Percentiles rank a stretch among this genome's conserved stretches.
phyloP scores from a whole-genome alignment of 2,329 filamentous ascomycete genomes.

The Calonectria pauciramosa region DNA sequence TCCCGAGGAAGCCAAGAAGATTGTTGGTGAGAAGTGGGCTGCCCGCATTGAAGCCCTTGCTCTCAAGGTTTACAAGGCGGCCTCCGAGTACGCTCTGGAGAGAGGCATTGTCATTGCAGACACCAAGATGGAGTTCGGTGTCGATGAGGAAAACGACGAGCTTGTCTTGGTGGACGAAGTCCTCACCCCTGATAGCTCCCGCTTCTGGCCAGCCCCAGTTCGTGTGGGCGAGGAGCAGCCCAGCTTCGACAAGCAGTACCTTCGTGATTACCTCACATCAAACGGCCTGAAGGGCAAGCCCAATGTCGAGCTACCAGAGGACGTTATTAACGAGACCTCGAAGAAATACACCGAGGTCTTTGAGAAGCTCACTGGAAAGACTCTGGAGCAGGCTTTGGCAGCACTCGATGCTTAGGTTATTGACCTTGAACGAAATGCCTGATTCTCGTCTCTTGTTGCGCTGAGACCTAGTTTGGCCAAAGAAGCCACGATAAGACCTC shows the following conservation, averaged over 20 bases:
- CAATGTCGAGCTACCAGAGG: conserved; percentile 74
- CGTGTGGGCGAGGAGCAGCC: conserved; percentile 78
- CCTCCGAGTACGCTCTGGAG: conserved; percentile 39
- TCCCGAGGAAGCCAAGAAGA: conserved; percentile 70
- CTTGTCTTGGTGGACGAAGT: conserved; percentile 46
- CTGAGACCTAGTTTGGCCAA: background rate
- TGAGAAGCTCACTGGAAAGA: conserved; percentile 12
- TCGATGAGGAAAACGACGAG: conserved; percentile 46
- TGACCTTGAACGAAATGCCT: background rate
- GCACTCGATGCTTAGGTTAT: background rate
- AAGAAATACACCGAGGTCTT: conserved; percentile 22
- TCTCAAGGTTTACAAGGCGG: conserved; percentile 44
- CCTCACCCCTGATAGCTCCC: conserved; percentile 70
- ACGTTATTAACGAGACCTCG: conserved; percentile 77
- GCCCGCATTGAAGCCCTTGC: conserved; percentile 45
- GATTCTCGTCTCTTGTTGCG: background rate
- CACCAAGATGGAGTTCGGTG: conserved; percentile 45
- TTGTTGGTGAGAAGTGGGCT: conserved; percentile 48
- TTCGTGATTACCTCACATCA: conserved; percentile 84
- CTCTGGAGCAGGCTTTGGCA: background rate
- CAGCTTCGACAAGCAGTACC: conserved; percentile 89
- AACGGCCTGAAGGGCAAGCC: conserved; percentile 67
- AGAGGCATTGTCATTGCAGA: conserved; percentile 42
- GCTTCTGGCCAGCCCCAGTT: conserved; percentile 84
- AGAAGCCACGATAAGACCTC: background rate